Conservation (phyloP, 139 green algal species). For the Chlamydomonas incerta region DNA sequence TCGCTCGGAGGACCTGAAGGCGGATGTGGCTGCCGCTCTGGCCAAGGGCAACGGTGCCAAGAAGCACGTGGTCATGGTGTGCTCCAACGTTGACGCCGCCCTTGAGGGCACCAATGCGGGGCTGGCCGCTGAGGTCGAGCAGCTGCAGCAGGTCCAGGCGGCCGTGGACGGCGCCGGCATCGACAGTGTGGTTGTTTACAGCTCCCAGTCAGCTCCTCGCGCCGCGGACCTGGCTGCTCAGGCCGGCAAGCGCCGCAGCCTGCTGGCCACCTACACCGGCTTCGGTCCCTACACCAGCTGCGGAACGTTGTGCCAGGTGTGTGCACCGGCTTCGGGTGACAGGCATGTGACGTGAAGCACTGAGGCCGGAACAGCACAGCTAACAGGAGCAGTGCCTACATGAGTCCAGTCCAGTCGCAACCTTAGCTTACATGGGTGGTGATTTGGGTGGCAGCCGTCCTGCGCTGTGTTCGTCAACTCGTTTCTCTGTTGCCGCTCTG, state of each 20-base stretch:
- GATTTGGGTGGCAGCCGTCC: too few species aligned
- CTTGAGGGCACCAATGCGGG: not conserved
- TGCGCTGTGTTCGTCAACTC: not conserved
- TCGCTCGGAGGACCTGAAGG: slow-evolving; percentile 7
- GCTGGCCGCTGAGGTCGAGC: slow-evolving; percentile 33
- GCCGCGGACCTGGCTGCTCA: not conserved
- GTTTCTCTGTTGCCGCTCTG: not conserved
- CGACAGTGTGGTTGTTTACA: slow-evolving; percentile 25
- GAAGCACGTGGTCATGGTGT: slow-evolving; percentile 10
- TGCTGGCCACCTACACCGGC: slow-evolving; percentile 1
- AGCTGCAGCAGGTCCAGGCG: slow-evolving; percentile 35
- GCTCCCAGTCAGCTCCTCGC: not conserved
- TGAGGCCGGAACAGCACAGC: too few species aligned
- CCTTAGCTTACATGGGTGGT: too few species aligned
- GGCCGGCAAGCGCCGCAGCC: slow-evolving; percentile 2
- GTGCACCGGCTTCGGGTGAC: too few species aligned
- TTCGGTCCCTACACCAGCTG: slow-evolving; percentile 40
- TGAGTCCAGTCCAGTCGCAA: too few species aligned
- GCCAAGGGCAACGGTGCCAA: not conserved
- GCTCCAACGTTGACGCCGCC: not conserved
- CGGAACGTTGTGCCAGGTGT: slow-evolving; percentile 46
- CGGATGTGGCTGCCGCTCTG: slow-evolving; percentile 5
- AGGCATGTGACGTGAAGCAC: too few species aligned
- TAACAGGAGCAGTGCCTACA: too few species aligned
- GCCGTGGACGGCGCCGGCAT: slow-evolving; percentile 6